phyloP scores from a whole-genome alignment of 495 filamentous ascomycete genomes.

The Annulohypoxylon moriforme region DNA sequence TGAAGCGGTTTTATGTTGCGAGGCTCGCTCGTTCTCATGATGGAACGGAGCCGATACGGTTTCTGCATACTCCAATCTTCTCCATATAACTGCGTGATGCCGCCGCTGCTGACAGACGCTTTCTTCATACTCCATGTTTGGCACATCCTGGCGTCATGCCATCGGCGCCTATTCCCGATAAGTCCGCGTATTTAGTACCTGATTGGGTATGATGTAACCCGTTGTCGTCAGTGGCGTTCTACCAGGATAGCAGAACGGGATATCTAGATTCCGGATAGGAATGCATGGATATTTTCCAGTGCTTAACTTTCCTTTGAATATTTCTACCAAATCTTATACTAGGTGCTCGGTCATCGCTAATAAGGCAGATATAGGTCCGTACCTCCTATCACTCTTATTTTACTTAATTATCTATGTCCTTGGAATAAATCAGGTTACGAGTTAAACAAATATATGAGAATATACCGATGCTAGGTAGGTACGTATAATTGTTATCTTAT shows the following conservation, averaged over 20 bases:
- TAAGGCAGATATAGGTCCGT: too few relatives aligned
- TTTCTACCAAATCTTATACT: too few relatives aligned
- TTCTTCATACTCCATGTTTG: not conserved
- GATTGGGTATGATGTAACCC: not conserved
- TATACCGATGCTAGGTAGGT: too few relatives aligned
- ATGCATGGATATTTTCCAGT: not conserved
- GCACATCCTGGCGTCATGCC: not conserved
- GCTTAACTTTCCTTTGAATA: not conserved
- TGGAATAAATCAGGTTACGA: too few relatives aligned
- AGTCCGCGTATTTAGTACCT: conserved; percentile 3
- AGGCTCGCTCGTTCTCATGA: not conserved
- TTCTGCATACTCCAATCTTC: conserved; percentile 13
- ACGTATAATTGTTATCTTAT: not conserved
- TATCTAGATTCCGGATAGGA: too few relatives aligned
- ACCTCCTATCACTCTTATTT: too few relatives aligned
- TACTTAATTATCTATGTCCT: too few relatives aligned
- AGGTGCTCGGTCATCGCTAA: too few relatives aligned
- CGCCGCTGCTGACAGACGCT: too few relatives aligned
- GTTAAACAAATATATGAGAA: too few relatives aligned
- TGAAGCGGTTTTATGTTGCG: conserved; percentile 5
- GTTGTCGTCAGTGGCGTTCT: not conserved
- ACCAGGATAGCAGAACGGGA: too few relatives aligned
- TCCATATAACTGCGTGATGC: not conserved
- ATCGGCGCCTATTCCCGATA: conserved; percentile 20
- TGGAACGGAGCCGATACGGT: conserved; percentile 37